Base-by-base conservation (phyloP, 2,329 filamentous ascomycete species). In the Coleophoma cylindrospora region DNA sequence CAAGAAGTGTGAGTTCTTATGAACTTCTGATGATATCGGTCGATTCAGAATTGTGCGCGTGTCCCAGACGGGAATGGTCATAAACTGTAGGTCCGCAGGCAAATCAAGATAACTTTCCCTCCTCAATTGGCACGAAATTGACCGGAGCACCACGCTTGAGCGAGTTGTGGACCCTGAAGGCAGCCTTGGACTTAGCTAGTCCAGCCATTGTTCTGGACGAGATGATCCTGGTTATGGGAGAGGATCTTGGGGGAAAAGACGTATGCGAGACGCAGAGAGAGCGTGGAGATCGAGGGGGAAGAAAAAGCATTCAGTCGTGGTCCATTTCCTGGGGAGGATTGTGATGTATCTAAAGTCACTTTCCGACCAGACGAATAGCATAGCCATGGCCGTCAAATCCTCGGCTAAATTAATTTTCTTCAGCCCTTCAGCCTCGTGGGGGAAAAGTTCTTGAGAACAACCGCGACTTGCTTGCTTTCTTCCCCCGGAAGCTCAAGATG, bases 1-100 rank as follows among this genome's bases (percentile, higher is more conserved):
- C n/a, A n/a, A n/a, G n/a, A n/a, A n/a, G n/a, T n/a, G n/a, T n/a
- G n/a, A n/a, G n/a, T n/a, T n/a, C n/a, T n/a, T n/a, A n/a, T n/a
- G n/a, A n/a, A n/a, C n/a, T n/a, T n/a, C n/a, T n/a, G n/a, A 87
- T 74, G 53, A 87, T 84, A 67, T 87, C 83, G 17, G 81, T 86
- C 52, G 77, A 80, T 53, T 87, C 81, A 74, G 86, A 87, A 66
- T 86, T 87, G 51, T 82, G 70, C 10, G 82, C 83, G 66, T 87
- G 84, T 19, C 83, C 83, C 56, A 87, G 65, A 71, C 87, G 84
- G 45, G 80, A 72, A 68, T 86, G 80, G 61, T 86, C 83, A 62
- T 86, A 85, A 32, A 81, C 77, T 2, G 83, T 87, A 36, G 83
- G 83, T n/a, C 84, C 84, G 68, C 84, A 87, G 52, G 78, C 80